Conservation (phyloP, 345 rosid genomes). For the Zanthoxylum bungeanum region DNA sequence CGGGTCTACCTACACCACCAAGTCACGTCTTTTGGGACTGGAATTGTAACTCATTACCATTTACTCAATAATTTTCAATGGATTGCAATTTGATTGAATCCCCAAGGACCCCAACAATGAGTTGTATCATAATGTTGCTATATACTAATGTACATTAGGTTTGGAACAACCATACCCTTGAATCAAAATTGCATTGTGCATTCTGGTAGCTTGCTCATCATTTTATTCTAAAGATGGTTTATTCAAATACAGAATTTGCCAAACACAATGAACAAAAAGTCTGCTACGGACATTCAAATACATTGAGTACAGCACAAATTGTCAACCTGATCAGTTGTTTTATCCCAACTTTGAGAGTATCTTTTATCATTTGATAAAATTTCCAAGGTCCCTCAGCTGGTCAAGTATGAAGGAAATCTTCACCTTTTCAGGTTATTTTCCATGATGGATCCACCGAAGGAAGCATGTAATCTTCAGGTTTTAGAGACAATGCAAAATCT, state of each 20-base stretch:
- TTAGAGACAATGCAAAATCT: conserved; percentile 33
- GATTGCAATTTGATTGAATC: no score
- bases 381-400: neutral
- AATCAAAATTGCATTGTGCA: neutral
- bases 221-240: neutral
- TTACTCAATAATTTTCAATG: neutral
- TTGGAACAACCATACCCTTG: neutral
- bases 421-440: conserved; percentile 14
- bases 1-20: no score
- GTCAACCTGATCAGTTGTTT: neutral
- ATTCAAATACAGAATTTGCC: no score
- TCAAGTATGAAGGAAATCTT: neutral
- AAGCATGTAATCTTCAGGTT: conserved; percentile 42
- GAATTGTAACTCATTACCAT: no score
- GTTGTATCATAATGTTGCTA: no score
- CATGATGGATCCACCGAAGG: conserved; percentile 31
- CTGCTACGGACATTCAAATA: neutral
- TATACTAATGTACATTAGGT: no score
- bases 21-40: no score
- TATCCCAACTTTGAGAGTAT: no score
- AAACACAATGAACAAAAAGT: neutral
- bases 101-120: no score
- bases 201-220: neutral
- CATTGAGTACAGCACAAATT: neutral
- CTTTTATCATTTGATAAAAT: neutral